Conservation (phyloP, 345 rosid genomes). For the Tarenaya hassleriana region DNA sequence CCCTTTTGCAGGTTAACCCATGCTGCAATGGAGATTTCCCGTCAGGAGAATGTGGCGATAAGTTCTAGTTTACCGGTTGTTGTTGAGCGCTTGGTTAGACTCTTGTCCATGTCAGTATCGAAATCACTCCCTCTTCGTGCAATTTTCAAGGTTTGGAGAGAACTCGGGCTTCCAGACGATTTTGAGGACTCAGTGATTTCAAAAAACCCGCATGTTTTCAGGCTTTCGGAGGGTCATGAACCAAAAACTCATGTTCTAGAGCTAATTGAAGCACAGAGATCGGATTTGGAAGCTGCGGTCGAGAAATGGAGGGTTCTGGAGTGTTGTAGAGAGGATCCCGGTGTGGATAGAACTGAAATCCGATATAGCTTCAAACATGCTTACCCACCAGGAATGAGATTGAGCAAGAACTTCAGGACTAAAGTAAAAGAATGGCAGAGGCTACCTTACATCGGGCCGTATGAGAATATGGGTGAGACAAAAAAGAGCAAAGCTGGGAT, state of each 20-base stretch:
- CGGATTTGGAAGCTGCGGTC: conserved; percentile 46
- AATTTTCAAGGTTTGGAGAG: conserved; percentile 90
- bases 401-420: conserved; percentile 66
- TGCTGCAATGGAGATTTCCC: conserved; percentile 42
- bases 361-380: conserved; percentile 54
- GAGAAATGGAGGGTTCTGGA: conserved; percentile 75
- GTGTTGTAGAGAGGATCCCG: conserved; percentile 52
- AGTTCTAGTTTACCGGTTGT: conserved; percentile 38
- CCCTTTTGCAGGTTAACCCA: conserved; percentile 64
- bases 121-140: conserved; percentile 79
- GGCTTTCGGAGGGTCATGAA: conserved; percentile 51
- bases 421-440: conserved; percentile 82
- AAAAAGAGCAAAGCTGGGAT: conserved; percentile 42
- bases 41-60: conserved; percentile 53
- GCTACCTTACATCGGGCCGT: conserved; percentile 65
- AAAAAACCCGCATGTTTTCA: conserved; percentile 44
- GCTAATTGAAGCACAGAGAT: conserved; percentile 34
- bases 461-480: conserved; percentile 47
- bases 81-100: conserved; percentile 51
- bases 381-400: conserved; percentile 80
- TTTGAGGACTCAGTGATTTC: conserved; percentile 80
- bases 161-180: conserved; percentile 85
- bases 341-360: conserved; percentile 43
- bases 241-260: conserved; percentile 63
- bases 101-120: conserved; percentile 57